Base-by-base conservation (phyloP, 208 protist species). In the Sergeia podlipaevii region DNA sequence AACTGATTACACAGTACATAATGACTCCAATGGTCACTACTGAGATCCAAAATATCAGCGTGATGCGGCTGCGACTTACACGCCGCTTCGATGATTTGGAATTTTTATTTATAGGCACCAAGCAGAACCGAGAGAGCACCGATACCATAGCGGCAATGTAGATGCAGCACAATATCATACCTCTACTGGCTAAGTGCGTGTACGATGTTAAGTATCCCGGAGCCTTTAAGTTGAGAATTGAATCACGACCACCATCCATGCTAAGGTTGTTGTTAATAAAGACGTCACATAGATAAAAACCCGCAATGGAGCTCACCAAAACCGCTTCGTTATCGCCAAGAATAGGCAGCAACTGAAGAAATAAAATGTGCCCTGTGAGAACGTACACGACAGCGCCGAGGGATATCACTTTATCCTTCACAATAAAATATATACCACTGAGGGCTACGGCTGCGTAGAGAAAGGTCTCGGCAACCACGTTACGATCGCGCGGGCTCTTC, bases 241-340 rank as follows among this genome's bases (percentile, higher is more conserved):
- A 62, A 42, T 61, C 63, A 1, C 63, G 63, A 37, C 63, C 70
- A 32, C 54, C 48, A n/a, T 79, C 53, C 23, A 65, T 48, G 34
- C 48, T 61, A 15, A 84, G 42, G 53, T 77, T 82, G 55, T 82
- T 90, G 68, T 91, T 91, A 10, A 70, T 76, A 34, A 75, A 77
- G 15, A 77, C 68, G 53, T 95, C 87, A 46, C 68, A 77, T 36
- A 89, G 54, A 68, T 88, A 86, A 50, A 92, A 92, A 3, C 84
- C 88, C 7, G 82, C 74, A 13, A 92, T 36, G 20, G 84, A 82
- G 44, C 70, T 61, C 33, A 95, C 51, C 2, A 95, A 59, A 1
- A 90, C 77, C 2, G 81, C 77, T 36, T 95, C 88, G 61, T 89
- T 92, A 23, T 91, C 82, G 3, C 77, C 81, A 4, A 95, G 42